Percentiles rank a stretch among this genome's conserved stretches.
Conservation (phyloP, 176 grass and related monocot genomes). For the Avena insularis region DNA sequence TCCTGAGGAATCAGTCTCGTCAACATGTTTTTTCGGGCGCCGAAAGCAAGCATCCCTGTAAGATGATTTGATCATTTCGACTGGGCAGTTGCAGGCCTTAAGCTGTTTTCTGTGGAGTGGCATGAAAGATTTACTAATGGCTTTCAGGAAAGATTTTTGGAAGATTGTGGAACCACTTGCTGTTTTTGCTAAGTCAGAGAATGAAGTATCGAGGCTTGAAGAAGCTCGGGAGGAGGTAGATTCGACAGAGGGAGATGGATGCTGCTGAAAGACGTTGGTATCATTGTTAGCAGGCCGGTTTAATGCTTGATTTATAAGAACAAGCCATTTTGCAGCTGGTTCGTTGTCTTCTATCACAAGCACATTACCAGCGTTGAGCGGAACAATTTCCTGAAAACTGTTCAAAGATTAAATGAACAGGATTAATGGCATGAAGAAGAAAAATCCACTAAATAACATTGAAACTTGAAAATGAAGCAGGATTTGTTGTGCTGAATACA, state of each 20-base stretch:
- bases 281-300: constrained; percentile 54
- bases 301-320: constrained; percentile 83
- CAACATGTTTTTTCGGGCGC: constrained; percentile 53
- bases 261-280: constrained; percentile 52
- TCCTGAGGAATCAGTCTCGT: constrained; percentile 63
- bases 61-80: constrained; percentile 68
- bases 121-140: constrained; percentile 85
- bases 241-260: constrained; percentile 54
- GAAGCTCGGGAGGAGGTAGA: constrained; percentile 55
- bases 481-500: constrained; percentile 4
- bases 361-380: constrained; percentile 87
- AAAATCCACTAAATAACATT: constrained; percentile 17
- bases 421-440: neutral
- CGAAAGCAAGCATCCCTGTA: constrained; percentile 81
- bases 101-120: constrained; percentile 60
- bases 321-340: constrained; percentile 81
- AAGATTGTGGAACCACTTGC: constrained; percentile 71
- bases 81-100: constrained; percentile 77
- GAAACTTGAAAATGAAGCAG: constrained; percentile 17
- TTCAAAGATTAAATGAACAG: constrained; percentile 48
- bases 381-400: constrained; percentile 99
- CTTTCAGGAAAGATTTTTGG: constrained; percentile 77
- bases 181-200: constrained; percentile 65
- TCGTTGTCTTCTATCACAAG: constrained; percentile 81
- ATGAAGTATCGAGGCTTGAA: constrained; percentile 53